Conservation (phyloP, 2,329 filamentous ascomycete species). For the Remersonia thermophila region DNA sequence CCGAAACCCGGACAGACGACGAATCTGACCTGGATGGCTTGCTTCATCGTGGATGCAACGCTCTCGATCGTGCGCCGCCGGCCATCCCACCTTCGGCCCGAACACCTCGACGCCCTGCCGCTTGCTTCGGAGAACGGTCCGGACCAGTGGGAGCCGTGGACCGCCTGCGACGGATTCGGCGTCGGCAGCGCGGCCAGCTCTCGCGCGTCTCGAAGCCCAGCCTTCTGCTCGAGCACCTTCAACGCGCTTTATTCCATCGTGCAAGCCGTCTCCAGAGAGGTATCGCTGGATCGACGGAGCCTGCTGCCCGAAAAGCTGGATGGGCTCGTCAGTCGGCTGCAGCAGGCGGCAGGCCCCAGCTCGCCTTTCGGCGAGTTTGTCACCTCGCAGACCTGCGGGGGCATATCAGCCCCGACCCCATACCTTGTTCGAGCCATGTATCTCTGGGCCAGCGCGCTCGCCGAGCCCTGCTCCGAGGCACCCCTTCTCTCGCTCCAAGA, state of each 20-base stretch:
- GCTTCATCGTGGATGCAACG: constrained; percentile 50
- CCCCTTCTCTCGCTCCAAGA: constrained; percentile 11
- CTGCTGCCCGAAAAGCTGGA: not conserved
- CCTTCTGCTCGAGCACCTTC: constrained; percentile 29
- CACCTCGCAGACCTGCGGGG: constrained; percentile 9
- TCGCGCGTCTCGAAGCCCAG: constrained; percentile 18
- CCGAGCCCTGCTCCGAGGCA: constrained; percentile 10
- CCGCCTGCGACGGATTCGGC: constrained; percentile 33
- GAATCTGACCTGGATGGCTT: constrained; percentile 33
- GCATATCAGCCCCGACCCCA: constrained; percentile 17
- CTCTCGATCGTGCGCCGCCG: constrained; percentile 39
- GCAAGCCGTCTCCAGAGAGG: constrained; percentile 20
- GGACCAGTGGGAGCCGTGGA: constrained; percentile 67
- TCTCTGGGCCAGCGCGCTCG: constrained; percentile 17
- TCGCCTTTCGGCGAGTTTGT: constrained; percentile 17
- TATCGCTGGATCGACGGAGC: constrained; percentile 5
- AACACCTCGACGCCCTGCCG: constrained; percentile 32
- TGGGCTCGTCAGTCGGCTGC: constrained; percentile 8
- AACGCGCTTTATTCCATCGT: constrained; percentile 30
- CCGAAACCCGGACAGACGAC: too few relatives aligned
- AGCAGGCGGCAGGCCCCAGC: constrained; percentile 13
- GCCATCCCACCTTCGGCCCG: constrained; percentile 35
- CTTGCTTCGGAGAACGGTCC: constrained; percentile 51
- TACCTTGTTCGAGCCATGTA: constrained; percentile 17
- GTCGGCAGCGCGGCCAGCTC: constrained; percentile 10